A percentile compares a stretch with the other conserved stretches of the same genome.
Conservation (phyloP, 1,139 yeast genomes). For the Blastobotrys serpentis region DNA sequence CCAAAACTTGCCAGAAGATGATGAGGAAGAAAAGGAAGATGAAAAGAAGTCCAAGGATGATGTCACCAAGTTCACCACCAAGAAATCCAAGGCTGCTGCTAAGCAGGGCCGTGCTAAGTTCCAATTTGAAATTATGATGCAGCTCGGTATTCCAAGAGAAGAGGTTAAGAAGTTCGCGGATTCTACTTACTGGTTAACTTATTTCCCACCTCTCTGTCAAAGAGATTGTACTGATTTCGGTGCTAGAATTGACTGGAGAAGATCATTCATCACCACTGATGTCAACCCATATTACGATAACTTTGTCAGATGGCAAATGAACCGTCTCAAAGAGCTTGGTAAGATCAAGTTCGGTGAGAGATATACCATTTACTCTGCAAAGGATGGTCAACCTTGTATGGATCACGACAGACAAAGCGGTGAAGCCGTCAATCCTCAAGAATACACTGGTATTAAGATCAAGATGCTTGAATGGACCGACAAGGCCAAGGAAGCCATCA, state of each 20-base stretch:
- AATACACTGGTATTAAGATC: conserved; percentile 91
- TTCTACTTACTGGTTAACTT: conserved; percentile 81
- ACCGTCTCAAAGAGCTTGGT: conserved; percentile 77
- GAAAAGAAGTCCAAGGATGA: conserved; percentile 56
- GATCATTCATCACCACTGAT: conserved; percentile 93
- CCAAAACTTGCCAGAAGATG: conserved; percentile 61
- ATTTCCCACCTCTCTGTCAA: conserved; percentile 88
- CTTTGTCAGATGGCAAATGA: conserved; percentile 95
- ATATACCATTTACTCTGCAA: conserved; percentile 94
- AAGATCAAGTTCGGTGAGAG: conserved; percentile 98
- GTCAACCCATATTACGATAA: conserved; percentile 94
- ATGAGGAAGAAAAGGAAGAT: conserved; percentile 48
- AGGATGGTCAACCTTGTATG: conserved; percentile 99
- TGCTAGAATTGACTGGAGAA: conserved; percentile 97
- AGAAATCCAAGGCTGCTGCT: conserved; percentile 88
- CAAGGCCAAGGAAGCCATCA: conserved; percentile 52
- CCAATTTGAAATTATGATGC: conserved; percentile 95
- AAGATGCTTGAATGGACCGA: conserved; percentile 59
- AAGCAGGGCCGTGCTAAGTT: conserved; percentile 92
- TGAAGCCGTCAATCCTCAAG: conserved; percentile 97
- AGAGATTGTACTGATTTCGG: conserved; percentile 80
- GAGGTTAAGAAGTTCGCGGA: conserved; percentile 89
- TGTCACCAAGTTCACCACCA: conserved; percentile 85
- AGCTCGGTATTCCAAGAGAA: conserved; percentile 78
- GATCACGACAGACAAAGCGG: conserved; percentile 98